A percentile compares a stretch with the other conserved stretches of the same genome.
Evolutionary conservation across 2,329 filamentous ascomycete genomes (phyloP).

Genomic region (Aspergillus flavus): DNA sequence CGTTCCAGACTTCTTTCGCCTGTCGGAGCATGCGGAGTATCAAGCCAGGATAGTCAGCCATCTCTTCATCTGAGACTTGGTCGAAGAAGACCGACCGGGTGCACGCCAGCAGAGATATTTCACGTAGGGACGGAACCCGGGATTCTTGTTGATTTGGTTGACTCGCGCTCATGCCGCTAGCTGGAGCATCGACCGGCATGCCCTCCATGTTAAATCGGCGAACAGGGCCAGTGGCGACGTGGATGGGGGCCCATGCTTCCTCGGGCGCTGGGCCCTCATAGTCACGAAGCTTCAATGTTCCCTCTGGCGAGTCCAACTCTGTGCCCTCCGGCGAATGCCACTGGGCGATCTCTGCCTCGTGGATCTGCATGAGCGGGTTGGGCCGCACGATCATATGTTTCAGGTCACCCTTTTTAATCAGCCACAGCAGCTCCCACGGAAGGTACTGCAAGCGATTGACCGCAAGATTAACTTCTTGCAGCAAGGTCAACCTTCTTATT

Average conservation of each 20-base stretch:
- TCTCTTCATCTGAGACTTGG: conserved; percentile 39
- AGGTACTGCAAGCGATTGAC: conserved; percentile 47
- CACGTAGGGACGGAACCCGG: conserved; percentile 45
- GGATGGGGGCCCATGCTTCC: conserved; percentile 39
- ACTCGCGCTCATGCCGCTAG: neutral
- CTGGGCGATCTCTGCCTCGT: conserved; percentile 32
- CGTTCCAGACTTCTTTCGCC: conserved; percentile 37
- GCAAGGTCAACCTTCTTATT: conserved; percentile 43
- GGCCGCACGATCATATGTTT: conserved; percentile 43
- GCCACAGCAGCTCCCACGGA: conserved; percentile 49
- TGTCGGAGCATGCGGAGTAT: conserved; percentile 39
- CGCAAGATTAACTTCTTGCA: conserved; percentile 50
- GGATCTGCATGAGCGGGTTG: conserved; percentile 41
- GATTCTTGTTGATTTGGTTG: conserved; percentile 12
- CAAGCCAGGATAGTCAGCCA: conserved; percentile 35
- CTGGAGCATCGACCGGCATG: conserved; percentile 19
- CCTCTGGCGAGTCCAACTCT: conserved; percentile 6
- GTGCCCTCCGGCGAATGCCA: conserved; percentile 32
- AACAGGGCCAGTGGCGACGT: conserved; percentile 39
- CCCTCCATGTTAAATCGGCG: conserved; percentile 40
- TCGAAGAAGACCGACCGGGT: conserved; percentile 40
- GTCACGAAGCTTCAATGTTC: conserved; percentile 18
- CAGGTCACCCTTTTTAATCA: conserved; percentile 41
- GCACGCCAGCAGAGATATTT: conserved; percentile 44
- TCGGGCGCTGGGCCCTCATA: conserved; percentile 31